Base-by-base conservation (phyloP, 2,329 filamentous ascomycete genomes). In the Conoideocrella luteorostrata region DNA sequence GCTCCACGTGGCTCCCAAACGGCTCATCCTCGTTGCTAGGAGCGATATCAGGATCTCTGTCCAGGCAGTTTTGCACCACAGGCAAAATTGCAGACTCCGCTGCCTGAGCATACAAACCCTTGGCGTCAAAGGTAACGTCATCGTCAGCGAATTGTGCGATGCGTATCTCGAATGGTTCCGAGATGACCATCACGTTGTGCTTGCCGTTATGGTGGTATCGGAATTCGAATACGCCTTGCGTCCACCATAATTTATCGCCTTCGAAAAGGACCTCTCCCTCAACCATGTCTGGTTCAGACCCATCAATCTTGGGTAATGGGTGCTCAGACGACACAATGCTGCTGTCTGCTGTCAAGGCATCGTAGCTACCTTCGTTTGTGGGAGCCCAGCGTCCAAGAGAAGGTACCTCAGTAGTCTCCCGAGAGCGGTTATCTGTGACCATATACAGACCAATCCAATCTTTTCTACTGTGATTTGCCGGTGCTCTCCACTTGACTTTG, bases 371-470 rank as follows among this genome's bases (percentile, higher is more conserved):
- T 4, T 78, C 72, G 48, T 83, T 88, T 0, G 86, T 90, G 1
- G 90, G 86, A 26, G 88, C 74, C 93, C 93, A 98, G 45, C 93
- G 82, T 29, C 91, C 90, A 44, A 91, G 80, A 2, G 88, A 94
- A 4, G 88, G 80, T 9, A 96, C 80, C 41, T 87, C 82, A 2
- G 93, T 95, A 12, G 84, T 71, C 30, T 95, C 87, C 32, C 91
- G 80, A 7, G 87, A 93, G 6, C 82, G 78, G 59, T 96, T 98
- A 65, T 97, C 91, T 3, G 88, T 89, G 3, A 98, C 88, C 78
- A 90, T 89, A 70, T 97, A 98, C 5, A 98, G 74, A 4, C 91
- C 91, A 42, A 98, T 82, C 93, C 93, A 98, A 63, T 98, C 93
- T 56, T 84, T 86, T 61, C 86, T 89, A 67, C 82, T 84, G 65